Conservation (phyloP, 2,329 filamentous ascomycete species). For the Hypoxylon sp. region DNA sequence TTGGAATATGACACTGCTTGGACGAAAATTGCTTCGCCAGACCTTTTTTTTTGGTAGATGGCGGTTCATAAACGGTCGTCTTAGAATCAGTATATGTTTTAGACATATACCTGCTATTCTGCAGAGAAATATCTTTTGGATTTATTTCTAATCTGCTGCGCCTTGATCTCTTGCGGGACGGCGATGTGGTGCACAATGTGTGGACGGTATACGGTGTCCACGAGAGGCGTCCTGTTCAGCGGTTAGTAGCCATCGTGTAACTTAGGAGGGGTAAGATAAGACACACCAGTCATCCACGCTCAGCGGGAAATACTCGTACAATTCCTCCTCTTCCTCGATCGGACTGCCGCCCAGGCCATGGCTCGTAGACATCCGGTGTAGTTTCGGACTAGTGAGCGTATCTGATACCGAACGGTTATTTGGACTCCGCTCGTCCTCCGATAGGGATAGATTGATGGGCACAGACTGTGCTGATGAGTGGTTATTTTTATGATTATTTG, state of each 20-base stretch:
- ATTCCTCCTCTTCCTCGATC: slow-evolving; percentile 80
- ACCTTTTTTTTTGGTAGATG: slow-evolving; percentile 10
- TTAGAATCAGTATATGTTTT: neutral
- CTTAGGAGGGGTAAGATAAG: neutral
- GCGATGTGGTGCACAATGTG: slow-evolving; percentile 93
- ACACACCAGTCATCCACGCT: slow-evolving; percentile 85
- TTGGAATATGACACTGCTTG: slow-evolving; percentile 12
- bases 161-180: slow-evolving; percentile 76
- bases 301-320: slow-evolving; percentile 96
- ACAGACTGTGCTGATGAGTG: slow-evolving; percentile 46
- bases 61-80: neutral
- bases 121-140: slow-evolving; percentile 79
- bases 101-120: slow-evolving; percentile 56
- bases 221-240: slow-evolving; percentile 43
- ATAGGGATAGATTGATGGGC: slow-evolving; percentile 66
- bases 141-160: slow-evolving; percentile 72
- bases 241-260: neutral
- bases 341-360: slow-evolving; percentile 67
- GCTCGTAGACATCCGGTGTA: slow-evolving; percentile 49
- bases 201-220: slow-evolving; percentile 61
- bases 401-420: slow-evolving; percentile 64
- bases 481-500: slow-evolving; percentile 45
- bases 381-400: slow-evolving; percentile 60
- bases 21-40: slow-evolving; percentile 13
- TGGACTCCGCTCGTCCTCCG: slow-evolving; percentile 70